Conservation (phyloP, 2,329 filamentous ascomycete genomes). For the Rutstroemia sp. region DNA sequence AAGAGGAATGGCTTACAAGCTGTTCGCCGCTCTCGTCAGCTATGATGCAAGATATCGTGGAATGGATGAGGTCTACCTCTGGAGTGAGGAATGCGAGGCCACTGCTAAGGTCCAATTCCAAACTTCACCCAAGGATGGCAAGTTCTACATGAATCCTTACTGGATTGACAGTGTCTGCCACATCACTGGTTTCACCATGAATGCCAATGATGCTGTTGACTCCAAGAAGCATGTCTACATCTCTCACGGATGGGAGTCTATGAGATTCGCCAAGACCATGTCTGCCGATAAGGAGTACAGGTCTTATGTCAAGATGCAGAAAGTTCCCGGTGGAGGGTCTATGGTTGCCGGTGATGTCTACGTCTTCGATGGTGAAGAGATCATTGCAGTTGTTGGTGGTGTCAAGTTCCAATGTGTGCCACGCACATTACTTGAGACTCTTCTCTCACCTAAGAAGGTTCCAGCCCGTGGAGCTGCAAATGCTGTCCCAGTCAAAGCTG, state of each 20-base stretch:
- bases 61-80: conserved; percentile 48
- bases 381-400: conserved; percentile 29
- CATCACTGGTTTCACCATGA: conserved; percentile 54
- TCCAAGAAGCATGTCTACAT: conserved; percentile 22
- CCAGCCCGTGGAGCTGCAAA: background rate
- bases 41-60: conserved; percentile 45
- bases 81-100: conserved; percentile 39
- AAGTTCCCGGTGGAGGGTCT: conserved; percentile 23
- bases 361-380: conserved; percentile 28
- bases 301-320: conserved; percentile 26
- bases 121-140: conserved; percentile 40
- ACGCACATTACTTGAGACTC: conserved; percentile 5
- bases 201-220: conserved; percentile 36
- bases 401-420: conserved; percentile 20
- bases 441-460: conserved; percentile 7
- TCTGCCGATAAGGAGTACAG: conserved; percentile 17
- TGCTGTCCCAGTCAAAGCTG: background rate
- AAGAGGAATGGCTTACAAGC: conserved; percentile 67
- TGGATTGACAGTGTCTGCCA: conserved; percentile 54
- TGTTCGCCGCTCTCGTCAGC: conserved; percentile 48
- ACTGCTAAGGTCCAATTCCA: conserved; percentile 39
- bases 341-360: conserved; percentile 32
- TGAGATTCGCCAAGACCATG: conserved; percentile 19
- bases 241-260: conserved; percentile 23
- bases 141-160: conserved; percentile 47